Base-by-base conservation (phyloP, 2,329 filamentous ascomycete genomes). In the Arthrobotrys musiformis region DNA sequence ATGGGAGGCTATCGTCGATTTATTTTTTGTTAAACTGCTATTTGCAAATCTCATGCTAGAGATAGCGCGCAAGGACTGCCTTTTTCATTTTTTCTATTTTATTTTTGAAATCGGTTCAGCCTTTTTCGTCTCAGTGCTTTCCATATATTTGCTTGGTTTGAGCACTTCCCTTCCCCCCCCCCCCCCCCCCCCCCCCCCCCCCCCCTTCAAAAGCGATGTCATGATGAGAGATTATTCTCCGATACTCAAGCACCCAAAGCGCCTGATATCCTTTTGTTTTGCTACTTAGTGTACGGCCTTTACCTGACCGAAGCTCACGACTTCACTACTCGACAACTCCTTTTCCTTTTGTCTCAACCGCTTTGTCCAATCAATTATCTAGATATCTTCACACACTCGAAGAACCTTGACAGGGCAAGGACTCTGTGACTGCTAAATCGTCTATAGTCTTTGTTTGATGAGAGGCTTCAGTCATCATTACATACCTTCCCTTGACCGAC, bases 1-100 rank as follows among this genome's bases (percentile, higher is more conserved):
- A 54, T 76, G 72, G 70, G 72, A 76, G 72, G 72, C 58, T 76
- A 70, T 63, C 28, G 64, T 76, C 64, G 63, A 68, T 76, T 75
- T 42, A 68, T 76, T 75, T 42, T 69, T 64, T 61, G 68, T 68
- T 76, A 62, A 58, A 58, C 54, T 58, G 72, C 64, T 58, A 56
- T 63, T 58, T 76, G 48, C 50, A 64, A 69, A 69, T 62, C 33
- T 63, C 33, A 58, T 76, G 24, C 68, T 76, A 76, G 72, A 76
- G 64, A 76, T 62, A 68, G 72, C 64, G 64, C 64, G 48, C 64
- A 64, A 76, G 64, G 60, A 64, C 58, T 60, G 40, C 40, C 33
- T 62, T 35, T 33, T 63, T 61, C 63, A 30, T 24, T 63, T 61
- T 46, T 68, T 40, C 56, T 30, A 28, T 64, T 63, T 69, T 50